A percentile compares a stretch with the other conserved stretches of the same genome.
These are phyloP conservation scores for Vanrija sp. DNA, from an alignment of 1,284 basidiomycete species.

Conservation along the genomic window DNA sequence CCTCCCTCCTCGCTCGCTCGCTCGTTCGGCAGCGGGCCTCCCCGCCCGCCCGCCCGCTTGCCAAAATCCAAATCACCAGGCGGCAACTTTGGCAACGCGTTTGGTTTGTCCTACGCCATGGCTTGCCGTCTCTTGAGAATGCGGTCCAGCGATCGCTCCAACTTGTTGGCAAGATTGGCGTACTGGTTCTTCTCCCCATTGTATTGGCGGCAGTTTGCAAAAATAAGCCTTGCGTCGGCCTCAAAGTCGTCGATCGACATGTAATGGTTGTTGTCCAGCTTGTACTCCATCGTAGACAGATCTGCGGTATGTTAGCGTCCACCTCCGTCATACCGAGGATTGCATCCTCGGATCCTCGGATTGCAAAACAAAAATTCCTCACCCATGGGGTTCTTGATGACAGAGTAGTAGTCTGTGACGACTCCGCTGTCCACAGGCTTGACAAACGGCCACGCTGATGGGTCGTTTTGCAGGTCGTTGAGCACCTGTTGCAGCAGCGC, in stretches of 20 bases:
- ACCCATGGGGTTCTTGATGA: slow-evolving; percentile 94
- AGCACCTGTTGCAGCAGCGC: slow-evolving; percentile 76
- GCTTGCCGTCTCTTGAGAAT: slow-evolving; percentile 47
- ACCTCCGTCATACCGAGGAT: not conserved
- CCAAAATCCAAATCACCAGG: no score
- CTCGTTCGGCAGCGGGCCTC: no score
- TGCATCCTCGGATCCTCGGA: not conserved
- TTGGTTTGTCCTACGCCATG: not conserved
- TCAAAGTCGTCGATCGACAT: slow-evolving; percentile 70
- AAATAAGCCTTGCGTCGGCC: slow-evolving; percentile 76
- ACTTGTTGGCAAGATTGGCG: slow-evolving; percentile 74
- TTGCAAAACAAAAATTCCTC: slow-evolving; percentile 31
- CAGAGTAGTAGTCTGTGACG: slow-evolving; percentile 85
- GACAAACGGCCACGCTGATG: slow-evolving; percentile 71
- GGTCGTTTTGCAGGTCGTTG: slow-evolving; percentile 74
- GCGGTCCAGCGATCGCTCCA: slow-evolving; percentile 59
- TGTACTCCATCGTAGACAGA: slow-evolving; percentile 86
- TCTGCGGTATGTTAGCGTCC: slow-evolving; percentile 55
- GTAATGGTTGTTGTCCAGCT: slow-evolving; percentile 76
- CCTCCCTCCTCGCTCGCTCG: no score
- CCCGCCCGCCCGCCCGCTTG: no score
- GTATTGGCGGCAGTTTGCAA: slow-evolving; percentile 86
- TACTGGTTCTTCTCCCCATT: slow-evolving; percentile 84
- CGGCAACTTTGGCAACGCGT: no score
- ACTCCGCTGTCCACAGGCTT: slow-evolving; percentile 69